phyloP scores from a whole-genome alignment of 805 yeast species.

The Komagataella kurtzmanii region DNA sequence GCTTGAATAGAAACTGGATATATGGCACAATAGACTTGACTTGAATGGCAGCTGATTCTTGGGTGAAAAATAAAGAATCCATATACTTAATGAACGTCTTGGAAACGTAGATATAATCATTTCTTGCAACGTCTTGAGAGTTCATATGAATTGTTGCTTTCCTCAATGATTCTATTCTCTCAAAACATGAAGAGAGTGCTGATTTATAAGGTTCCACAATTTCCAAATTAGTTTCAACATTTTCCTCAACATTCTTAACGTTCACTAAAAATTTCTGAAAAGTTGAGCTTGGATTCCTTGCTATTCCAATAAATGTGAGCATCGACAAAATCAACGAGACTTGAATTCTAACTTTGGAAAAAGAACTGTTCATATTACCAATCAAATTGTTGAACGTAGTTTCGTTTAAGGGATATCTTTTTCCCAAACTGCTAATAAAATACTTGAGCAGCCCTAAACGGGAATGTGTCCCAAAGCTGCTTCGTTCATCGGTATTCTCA shows the following conservation, averaged over 20 bases:
- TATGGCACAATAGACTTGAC: slow-evolving; percentile 29
- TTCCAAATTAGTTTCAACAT: slow-evolving; percentile 14
- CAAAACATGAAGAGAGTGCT: slow-evolving; percentile 29
- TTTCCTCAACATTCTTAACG: slow-evolving; percentile 20
- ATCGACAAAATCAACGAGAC: slow-evolving; percentile 18
- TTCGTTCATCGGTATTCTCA: slow-evolving; percentile 51
- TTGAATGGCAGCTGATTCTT: slow-evolving; percentile 28
- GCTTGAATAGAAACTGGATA: slow-evolving; percentile 40
- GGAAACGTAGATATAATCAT: slow-evolving; percentile 49
- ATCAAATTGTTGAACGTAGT: neutral
- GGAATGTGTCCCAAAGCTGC: slow-evolving; percentile 20
- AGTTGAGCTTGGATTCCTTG: slow-evolving; percentile 25
- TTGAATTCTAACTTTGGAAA: neutral
- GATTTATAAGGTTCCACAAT: slow-evolving; percentile 18
- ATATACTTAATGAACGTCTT: slow-evolving; percentile 56
- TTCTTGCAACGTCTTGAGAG: slow-evolving; percentile 39
- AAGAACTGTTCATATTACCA: neutral
- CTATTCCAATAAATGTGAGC: slow-evolving; percentile 18
- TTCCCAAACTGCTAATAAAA: slow-evolving; percentile 7
- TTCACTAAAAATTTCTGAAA: slow-evolving; percentile 28
- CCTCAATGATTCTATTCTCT: slow-evolving; percentile 27
- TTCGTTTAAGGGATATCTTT: neutral
- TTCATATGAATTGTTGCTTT: slow-evolving; percentile 14
- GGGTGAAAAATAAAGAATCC: slow-evolving; percentile 35
- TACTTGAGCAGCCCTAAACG: slow-evolving; percentile 42